Percentiles rank a stretch among this genome's conserved stretches.
Conservation (phyloP, 495 filamentous ascomycete genomes). For the Ramalina peruviana region DNA sequence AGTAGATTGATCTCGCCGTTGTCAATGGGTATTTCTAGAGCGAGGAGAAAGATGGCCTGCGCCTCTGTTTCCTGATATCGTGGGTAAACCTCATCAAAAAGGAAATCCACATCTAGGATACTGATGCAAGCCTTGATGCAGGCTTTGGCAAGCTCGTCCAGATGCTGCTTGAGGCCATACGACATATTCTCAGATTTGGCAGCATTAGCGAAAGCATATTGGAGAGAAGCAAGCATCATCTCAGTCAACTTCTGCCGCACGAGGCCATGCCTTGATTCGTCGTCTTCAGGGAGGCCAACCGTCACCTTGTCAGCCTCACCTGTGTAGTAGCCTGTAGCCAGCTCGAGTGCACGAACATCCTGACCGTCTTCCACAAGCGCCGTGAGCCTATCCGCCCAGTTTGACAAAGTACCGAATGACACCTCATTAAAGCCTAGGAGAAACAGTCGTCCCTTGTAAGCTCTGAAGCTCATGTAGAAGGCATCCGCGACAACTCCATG, state of each 20-base stretch:
- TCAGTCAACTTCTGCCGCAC: constrained; percentile 82
- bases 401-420: constrained; percentile 78
- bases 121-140: constrained; percentile 72
- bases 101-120: constrained; percentile 61
- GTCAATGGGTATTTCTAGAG: constrained; percentile 71
- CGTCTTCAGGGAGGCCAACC: constrained; percentile 82
- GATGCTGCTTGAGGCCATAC: constrained; percentile 39
- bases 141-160: constrained; percentile 65
- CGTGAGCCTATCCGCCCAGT: constrained; percentile 96
- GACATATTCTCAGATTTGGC: constrained; percentile 26
- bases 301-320: constrained; percentile 84
- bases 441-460: constrained; percentile 89
- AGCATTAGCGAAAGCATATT: constrained; percentile 64
- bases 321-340: constrained; percentile 84
- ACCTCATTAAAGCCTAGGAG: constrained; percentile 82
- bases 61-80: constrained; percentile 68
- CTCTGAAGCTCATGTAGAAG: constrained; percentile 92
- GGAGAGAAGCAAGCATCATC: constrained; percentile 87
- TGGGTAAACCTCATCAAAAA: constrained; percentile 83
- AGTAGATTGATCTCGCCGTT: constrained; percentile 60
- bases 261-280: constrained; percentile 57
- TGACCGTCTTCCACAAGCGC: constrained; percentile 92
- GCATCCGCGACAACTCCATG: constrained; percentile 95
- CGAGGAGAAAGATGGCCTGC: constrained; percentile 68
- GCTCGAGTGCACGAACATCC: constrained; percentile 75